These are phyloP conservation scores for Domatiomyces catenatus DNA, from an alignment of 2,329 filamentous ascomycete species.

Conservation along the genomic window DNA sequence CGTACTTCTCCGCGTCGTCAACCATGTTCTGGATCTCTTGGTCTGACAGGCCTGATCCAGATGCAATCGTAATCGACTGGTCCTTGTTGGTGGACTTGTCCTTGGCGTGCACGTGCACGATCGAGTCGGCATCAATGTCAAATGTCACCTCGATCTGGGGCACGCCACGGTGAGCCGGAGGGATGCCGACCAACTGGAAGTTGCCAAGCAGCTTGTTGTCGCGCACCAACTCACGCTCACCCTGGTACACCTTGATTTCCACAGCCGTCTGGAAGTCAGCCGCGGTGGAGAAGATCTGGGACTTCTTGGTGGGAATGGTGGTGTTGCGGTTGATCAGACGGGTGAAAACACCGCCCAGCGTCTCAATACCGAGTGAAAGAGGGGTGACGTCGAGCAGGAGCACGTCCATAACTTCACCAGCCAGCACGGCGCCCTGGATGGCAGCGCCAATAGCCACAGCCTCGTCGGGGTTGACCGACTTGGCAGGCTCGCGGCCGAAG, in stretches of 20 bases:
- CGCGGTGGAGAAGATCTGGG: conserved; percentile 91
- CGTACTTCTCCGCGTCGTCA: conserved; percentile 92
- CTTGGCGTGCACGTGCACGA: conserved; percentile 94
- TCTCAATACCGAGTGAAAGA: conserved; percentile 95
- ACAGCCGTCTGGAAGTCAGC: conserved; percentile 97
- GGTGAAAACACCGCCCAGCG: conserved; percentile 92
- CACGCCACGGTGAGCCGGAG: conserved; percentile 87
- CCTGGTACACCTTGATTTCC: conserved; percentile 99
- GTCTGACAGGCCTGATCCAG: conserved; percentile 90
- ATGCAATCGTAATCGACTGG: conserved; percentile 97
- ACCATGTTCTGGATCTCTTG: conserved; percentile 95
- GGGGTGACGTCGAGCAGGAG: conserved; percentile 91
- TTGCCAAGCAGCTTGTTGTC: conserved; percentile 98
- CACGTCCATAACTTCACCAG: conserved; percentile 91
- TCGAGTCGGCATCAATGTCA: conserved; percentile 95
- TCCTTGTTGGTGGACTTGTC: conserved; percentile 99
- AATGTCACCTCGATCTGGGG: conserved; percentile 97
- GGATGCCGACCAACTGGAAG: conserved; percentile 98
- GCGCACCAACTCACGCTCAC: conserved; percentile 95
- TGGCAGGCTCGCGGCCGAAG: conserved; percentile 90
- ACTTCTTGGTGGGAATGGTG: conserved; percentile 98
- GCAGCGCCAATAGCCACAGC: conserved; percentile 95
- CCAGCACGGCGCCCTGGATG: conserved; percentile 90
- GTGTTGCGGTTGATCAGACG: conserved; percentile 98
- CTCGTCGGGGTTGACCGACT: conserved; percentile 97